Conservation (phyloP, 1,284 basidiomycete genomes). For the Fomitopsis palustris region DNA sequence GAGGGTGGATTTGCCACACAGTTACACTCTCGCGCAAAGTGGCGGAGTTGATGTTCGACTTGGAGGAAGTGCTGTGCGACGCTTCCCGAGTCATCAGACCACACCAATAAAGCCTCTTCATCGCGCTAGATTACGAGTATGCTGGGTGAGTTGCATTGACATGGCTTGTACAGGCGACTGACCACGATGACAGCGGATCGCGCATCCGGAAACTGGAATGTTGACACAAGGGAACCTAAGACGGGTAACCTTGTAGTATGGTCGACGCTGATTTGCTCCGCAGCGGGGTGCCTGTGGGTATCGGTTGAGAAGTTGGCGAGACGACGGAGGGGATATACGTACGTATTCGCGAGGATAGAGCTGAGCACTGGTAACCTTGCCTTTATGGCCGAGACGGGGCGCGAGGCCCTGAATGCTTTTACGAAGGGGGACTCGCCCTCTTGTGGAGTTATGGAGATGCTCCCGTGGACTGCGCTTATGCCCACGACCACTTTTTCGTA, state of each 20-base stretch:
- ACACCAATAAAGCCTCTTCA: slow-evolving; percentile 1
- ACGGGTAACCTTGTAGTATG: background rate
- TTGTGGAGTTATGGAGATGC: background rate
- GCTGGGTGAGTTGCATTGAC: background rate
- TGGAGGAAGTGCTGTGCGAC: background rate
- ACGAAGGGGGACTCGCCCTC: background rate
- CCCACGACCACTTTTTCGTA: background rate
- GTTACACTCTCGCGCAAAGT: background rate
- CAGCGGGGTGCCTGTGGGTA: background rate
- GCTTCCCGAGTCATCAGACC: background rate
- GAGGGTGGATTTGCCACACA: background rate
- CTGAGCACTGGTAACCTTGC: background rate
- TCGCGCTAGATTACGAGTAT: background rate
- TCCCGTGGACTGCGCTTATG: background rate
- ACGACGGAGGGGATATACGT: background rate
- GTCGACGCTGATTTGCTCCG: background rate
- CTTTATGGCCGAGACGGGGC: slow-evolving; percentile 1
- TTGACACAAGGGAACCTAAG: background rate
- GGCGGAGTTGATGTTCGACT: background rate
- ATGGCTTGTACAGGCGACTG: background rate
- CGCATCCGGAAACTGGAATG: background rate
- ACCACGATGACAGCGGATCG: background rate
- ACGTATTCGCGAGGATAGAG: background rate
- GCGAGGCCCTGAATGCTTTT: background rate
- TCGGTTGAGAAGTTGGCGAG: background rate